Conservation (phyloP, 2,329 filamentous ascomycete genomes). For the Westerdykella aurantiaca region DNA sequence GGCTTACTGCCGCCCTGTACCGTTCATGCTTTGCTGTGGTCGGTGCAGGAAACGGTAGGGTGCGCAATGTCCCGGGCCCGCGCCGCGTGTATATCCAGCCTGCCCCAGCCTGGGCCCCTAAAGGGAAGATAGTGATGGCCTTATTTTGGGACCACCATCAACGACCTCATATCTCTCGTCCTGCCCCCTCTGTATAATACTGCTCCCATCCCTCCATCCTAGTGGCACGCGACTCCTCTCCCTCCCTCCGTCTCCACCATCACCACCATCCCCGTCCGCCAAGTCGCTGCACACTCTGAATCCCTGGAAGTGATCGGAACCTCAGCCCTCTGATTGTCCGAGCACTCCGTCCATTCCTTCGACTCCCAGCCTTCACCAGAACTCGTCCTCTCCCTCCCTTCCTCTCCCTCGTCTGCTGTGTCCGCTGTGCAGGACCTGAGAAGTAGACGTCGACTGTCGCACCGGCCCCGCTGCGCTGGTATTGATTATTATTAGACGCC, state of each 20-base stretch:
- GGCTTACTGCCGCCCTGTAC: not conserved
- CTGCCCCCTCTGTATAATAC: not conserved
- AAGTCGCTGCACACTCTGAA: constrained; percentile 14
- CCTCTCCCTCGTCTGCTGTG: not conserved
- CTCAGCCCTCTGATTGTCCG: constrained; percentile 11
- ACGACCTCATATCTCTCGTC: not conserved
- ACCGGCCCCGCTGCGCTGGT: not conserved
- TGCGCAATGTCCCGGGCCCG: not conserved
- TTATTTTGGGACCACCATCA: not conserved
- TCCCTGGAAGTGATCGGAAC: constrained; percentile 17
- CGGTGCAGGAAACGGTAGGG: not conserved
- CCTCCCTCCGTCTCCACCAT: not conserved
- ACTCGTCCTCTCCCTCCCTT: not conserved
- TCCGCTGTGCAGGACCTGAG: not conserved
- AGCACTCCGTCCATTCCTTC: constrained; percentile 21
- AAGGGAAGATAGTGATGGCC: not conserved
- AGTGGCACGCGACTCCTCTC: not conserved
- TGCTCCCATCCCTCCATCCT: not conserved
- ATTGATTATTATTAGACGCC: constrained; percentile 1
- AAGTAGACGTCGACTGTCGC: not conserved
- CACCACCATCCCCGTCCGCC: constrained; percentile 7
- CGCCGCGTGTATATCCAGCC: not conserved
- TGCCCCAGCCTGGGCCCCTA: not conserved
- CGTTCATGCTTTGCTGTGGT: not conserved
- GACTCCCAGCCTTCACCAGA: constrained; percentile 2